A percentile compares a stretch with the other conserved stretches of the same genome.
Conservation (phyloP, 257 asterid genomes). For the Echites panduratus region DNA sequence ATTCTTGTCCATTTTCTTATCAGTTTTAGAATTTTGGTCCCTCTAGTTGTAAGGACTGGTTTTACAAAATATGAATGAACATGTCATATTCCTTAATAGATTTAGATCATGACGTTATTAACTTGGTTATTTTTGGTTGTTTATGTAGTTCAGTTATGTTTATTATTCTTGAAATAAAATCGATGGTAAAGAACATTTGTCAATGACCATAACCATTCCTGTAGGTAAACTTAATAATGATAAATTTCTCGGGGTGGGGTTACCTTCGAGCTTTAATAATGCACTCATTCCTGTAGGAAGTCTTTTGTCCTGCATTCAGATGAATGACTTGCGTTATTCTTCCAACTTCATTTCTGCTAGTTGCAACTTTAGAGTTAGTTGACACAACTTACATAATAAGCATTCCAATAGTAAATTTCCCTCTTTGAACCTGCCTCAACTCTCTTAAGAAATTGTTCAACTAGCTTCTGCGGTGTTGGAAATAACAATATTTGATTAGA, state of each 20-base stretch:
- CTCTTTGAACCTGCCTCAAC: constrained; percentile 45
- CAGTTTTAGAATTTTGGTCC: neutral
- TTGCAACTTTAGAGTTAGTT: neutral
- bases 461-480: constrained; percentile 51
- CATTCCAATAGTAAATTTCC: constrained; percentile 80
- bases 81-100: neutral
- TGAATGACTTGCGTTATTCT: constrained; percentile 7
- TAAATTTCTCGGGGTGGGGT: neutral
- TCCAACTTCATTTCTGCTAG: neutral
- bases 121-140: neutral
- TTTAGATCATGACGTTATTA: neutral
- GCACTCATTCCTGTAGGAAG: constrained; percentile 69
- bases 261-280: constrained; percentile 61
- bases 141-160: neutral
- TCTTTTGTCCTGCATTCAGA: constrained; percentile 67
- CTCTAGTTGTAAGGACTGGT: too few relatives aligned
- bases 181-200: neutral
- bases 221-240: neutral
- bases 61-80: neutral
- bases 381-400: constrained; percentile 64
- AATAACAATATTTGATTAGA: neutral
- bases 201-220: neutral
- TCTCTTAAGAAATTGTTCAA: constrained; percentile 52
- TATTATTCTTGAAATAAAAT: neutral
- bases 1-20: neutral